These are phyloP conservation scores for Cyclostephanos invisitatus DNA, from an alignment of 108 stramenopile species.

Conservation along the genomic window DNA sequence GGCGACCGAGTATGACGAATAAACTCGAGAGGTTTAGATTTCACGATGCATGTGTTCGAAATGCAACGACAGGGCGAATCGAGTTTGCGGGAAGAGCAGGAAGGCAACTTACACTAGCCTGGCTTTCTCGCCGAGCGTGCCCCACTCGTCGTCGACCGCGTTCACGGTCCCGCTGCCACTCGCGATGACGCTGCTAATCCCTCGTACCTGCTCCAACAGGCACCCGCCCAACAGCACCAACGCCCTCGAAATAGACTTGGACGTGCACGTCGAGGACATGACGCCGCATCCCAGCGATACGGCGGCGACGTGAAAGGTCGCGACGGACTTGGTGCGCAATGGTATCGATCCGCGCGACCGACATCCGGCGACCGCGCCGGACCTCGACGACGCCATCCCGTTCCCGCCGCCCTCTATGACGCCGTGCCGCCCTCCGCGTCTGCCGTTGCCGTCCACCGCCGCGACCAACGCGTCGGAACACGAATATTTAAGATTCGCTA, in stretches of 20 bases:
- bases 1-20: not conserved
- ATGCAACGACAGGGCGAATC: not conserved
- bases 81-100: not conserved
- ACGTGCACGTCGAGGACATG: slow-evolving; percentile 31
- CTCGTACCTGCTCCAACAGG: slow-evolving; percentile 41
- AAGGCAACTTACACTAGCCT: slow-evolving; percentile 30
- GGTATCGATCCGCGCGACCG: slow-evolving; percentile 45
- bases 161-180: not conserved
- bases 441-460: slow-evolving; percentile 17
- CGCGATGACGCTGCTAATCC: too few species aligned
- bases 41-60: not conserved
- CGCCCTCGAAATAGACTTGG: slow-evolving; percentile 25
- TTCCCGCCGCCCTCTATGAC: not conserved
- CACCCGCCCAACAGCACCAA: slow-evolving; percentile 47
- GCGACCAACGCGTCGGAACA: slow-evolving; percentile 28
- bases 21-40: not conserved
- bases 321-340: slow-evolving; percentile 23
- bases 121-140: slow-evolving; percentile 30
- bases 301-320: slow-evolving; percentile 17
- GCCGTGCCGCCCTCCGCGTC: slow-evolving; percentile 6
- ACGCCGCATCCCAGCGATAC: slow-evolving; percentile 39
- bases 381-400: not conserved
- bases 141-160: slow-evolving; percentile 34
- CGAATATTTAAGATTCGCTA: slow-evolving; percentile 36
- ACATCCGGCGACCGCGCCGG: not conserved